Evolutionary conservation across 192 early-diverging fungal genomes (phyloP).

Genomic region (Coemansia sp.): DNA sequence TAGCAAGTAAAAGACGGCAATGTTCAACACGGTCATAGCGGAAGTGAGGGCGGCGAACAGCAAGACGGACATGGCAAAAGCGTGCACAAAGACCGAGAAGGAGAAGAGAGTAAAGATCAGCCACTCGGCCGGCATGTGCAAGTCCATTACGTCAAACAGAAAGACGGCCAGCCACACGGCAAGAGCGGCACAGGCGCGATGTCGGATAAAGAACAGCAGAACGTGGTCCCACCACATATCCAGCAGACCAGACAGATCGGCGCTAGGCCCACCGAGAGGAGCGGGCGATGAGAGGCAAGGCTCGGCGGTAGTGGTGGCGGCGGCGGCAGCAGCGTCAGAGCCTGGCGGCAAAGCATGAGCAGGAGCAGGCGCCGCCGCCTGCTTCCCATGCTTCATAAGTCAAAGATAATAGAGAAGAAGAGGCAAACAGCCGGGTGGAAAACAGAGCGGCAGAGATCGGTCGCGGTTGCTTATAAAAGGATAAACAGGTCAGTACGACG

Average conservation of each 20-base stretch:
- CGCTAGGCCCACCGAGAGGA: no score
- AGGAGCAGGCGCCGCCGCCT: constrained; percentile 10
- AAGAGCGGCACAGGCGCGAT: constrained; percentile 36
- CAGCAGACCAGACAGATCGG: no score
- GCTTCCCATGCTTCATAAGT: constrained; percentile 29
- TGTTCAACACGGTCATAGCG: constrained; percentile 35
- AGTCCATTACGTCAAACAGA: constrained; percentile 30
- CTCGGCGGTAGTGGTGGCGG: background rate
- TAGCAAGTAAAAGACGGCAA: constrained; percentile 28
- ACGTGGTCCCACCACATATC: constrained; percentile 30
- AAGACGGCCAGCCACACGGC: constrained; percentile 32
- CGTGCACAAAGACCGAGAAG: constrained; percentile 50
- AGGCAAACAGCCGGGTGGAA: no score
- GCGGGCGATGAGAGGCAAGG: no score
- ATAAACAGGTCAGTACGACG: no score
- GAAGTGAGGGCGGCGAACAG: constrained; percentile 36
- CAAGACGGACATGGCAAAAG: constrained; percentile 44
- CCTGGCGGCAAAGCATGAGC: no score
- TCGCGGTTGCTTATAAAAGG: no score
- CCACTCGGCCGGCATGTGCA: constrained; percentile 47
- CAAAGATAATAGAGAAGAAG: background rate
- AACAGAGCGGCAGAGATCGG: no score
- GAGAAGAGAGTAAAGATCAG: constrained; percentile 49
- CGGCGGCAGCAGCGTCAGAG: constrained; percentile 1
- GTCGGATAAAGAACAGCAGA: constrained; percentile 32